Evolutionary conservation across 257 asterid species (phyloP).

Genomic region (Henckelia pumila): DNA sequence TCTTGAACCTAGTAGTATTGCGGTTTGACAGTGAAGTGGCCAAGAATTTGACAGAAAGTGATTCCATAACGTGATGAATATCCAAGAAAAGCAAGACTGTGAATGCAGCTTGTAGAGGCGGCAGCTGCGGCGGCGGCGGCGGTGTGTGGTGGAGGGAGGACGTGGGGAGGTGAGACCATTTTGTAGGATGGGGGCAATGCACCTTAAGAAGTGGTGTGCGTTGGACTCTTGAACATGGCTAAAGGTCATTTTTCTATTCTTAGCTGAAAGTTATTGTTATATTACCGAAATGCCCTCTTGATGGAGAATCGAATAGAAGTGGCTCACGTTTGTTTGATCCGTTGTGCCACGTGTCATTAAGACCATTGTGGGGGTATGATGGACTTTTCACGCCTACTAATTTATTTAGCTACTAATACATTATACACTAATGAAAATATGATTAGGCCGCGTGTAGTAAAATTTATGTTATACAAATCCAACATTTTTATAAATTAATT

Average conservation of each 20-base stretch:
- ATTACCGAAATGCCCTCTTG: conserved; percentile 28
- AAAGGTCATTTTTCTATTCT: conserved; percentile 48
- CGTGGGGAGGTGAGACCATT: conserved; percentile 36
- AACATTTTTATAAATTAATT: no score
- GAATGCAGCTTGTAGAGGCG: neutral
- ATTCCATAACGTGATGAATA: conserved; percentile 43
- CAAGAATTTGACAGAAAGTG: conserved; percentile 55
- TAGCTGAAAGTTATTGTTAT: conserved; percentile 23
- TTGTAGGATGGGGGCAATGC: conserved; percentile 38
- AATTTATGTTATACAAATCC: no score
- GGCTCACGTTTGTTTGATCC: neutral
- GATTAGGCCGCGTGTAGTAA: no score
- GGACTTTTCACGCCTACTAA: neutral
- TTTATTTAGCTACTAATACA: no score
- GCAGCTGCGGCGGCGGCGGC: neutral
- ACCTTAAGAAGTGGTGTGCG: conserved; percentile 27
- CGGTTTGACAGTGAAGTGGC: conserved; percentile 43
- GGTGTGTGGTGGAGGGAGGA: conserved; percentile 26
- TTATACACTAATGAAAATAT: no score
- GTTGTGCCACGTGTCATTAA: neutral
- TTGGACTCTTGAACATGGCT: conserved; percentile 58
- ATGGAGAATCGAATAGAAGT: neutral
- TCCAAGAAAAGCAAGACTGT: neutral
- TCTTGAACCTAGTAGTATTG: conserved; percentile 21
- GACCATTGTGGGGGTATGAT: conserved; percentile 18